Percentiles rank a stretch among this genome's conserved stretches.
phyloP scores from a whole-genome alignment of 345 rosid genomes.

The Xanthoceras sorbifolium region DNA sequence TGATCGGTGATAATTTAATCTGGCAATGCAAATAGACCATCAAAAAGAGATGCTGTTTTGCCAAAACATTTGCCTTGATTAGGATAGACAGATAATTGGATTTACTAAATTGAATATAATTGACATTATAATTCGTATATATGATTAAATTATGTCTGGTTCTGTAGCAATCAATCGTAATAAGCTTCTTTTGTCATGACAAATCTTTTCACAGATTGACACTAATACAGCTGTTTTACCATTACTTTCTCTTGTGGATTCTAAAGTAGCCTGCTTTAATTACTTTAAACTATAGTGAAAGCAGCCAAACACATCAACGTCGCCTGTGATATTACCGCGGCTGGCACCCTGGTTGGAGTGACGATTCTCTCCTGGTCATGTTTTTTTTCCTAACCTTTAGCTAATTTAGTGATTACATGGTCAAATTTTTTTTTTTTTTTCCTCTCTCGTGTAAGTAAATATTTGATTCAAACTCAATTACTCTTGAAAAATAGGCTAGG shows the following conservation, averaged over 20 bases:
- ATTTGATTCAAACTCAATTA: too few relatives aligned
- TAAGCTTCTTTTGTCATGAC: conserved; percentile 5
- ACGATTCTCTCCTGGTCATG: too few relatives aligned
- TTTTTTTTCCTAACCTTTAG: too few relatives aligned
- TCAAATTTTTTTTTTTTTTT: too few relatives aligned
- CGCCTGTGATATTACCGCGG: background rate
- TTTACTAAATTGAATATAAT: background rate
- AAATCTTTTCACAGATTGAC: conserved; percentile 32
- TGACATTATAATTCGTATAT: background rate
- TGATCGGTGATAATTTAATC: background rate
- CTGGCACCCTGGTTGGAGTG: background rate
- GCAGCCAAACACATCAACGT: background rate
- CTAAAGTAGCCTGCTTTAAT: conserved; percentile 14
- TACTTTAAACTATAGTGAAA: conserved; percentile 13
- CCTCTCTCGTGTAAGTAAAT: too few relatives aligned
- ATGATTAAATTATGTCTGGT: background rate
- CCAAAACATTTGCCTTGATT: background rate
- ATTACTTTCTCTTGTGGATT: conserved; percentile 6
- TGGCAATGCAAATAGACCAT: background rate
- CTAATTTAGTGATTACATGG: too few relatives aligned
- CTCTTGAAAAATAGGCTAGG: too few relatives aligned
- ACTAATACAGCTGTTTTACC: conserved; percentile 28
- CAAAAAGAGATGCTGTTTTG: background rate
- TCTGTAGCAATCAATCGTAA: background rate
- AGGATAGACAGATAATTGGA: background rate